Evolutionary conservation across 192 early-diverging fungal genomes (phyloP), one percentile per base, ranked within the genome.

Genomic region (Paraglomus occultum): DNA sequence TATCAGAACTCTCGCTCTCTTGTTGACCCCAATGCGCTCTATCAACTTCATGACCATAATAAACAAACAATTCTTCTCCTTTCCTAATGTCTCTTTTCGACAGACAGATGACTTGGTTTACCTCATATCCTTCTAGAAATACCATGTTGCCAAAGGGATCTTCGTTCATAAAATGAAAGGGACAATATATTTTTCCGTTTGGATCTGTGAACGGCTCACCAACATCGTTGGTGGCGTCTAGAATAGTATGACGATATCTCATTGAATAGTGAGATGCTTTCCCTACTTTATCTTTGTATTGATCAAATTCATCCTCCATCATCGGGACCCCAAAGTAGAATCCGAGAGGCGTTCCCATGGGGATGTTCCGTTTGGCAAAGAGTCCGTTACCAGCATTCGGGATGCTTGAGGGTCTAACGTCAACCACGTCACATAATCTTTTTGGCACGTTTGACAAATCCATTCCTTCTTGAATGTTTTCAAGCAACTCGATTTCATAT

Each of bases 321-420:
- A 94, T 96, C 8, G 95, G 95, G 7, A 96, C 92, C 17, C 95
- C 95, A 82, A 96, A 96, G 69, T 96, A 96, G 70, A 95, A 96
- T 1, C 95, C 95, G 5, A 96, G 73, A 0, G 90, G 87, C 15
- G 88, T 90, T 8, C 85, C 83, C 15, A 76, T 81, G 2, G 94
- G 93, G 4, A 96, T 57, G 58, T 87, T 82, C 2, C 88, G 80
- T 31, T 72, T 77, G 1, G 92, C 92, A 81, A 92, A 93, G 6
- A 92, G 67, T 0, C 92, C 92, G 48, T 84, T 84, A n/a, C 92
- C 92, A 10, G 88, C 87, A 51, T 84, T 81, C 8, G 87, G 83
- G 51, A 92, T 86, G 0, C 72, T 81, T 1, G 90, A 93, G 0
- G 65, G 45, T 23, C 76, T 72, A 12, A 90, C 86, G 54, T 85